These are phyloP conservation scores for Oidiodendron maius DNA, from an alignment of 495 filamentous ascomycete species.

Conservation along the genomic window DNA sequence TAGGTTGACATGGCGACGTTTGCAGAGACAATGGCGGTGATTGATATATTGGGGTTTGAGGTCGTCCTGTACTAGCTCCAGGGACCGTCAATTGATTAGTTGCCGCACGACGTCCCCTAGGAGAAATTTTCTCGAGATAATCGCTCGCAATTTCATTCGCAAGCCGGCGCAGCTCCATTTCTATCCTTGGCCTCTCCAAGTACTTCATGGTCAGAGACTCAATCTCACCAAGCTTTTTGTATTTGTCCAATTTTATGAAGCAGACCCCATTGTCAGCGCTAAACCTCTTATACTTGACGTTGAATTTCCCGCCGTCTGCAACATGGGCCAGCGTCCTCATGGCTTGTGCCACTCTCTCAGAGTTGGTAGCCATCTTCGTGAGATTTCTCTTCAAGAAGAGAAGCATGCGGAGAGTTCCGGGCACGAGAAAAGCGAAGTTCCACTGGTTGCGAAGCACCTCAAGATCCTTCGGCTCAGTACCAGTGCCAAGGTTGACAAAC, in stretches of 20 bases:
- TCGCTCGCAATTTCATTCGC: constrained; percentile 8
- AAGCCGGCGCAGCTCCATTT: background rate
- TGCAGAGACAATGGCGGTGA: background rate
- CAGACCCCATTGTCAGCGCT: constrained; percentile 16
- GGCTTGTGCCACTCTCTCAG: constrained; percentile 6
- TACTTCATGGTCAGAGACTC: constrained; percentile 6
- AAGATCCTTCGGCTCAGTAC: constrained; percentile 5
- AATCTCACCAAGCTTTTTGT: constrained; percentile 11
- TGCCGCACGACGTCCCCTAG: background rate
- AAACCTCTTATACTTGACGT: constrained; percentile 14
- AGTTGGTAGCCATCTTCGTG: constrained; percentile 7
- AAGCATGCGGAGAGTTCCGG: constrained; percentile 7
- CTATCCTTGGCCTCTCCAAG: background rate
- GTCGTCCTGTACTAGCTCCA: background rate
- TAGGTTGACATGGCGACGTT: background rate
- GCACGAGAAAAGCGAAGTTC: constrained; percentile 7
- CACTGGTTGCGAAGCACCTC: background rate
- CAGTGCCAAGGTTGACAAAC: constrained; percentile 16
- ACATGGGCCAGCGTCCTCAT: constrained; percentile 8
- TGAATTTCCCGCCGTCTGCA: background rate
- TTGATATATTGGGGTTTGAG: constrained; percentile 6
- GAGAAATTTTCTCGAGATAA: constrained; percentile 6
- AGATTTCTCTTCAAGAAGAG: constrained; percentile 11
- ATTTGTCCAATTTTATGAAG: constrained; percentile 17
- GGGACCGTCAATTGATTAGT: constrained; percentile 4